Percentiles rank a stretch among this genome's conserved stretches.
Evolutionary conservation across 1,284 basidiomycete species (phyloP).

Genomic region (Psilocybe mexicana): DNA sequence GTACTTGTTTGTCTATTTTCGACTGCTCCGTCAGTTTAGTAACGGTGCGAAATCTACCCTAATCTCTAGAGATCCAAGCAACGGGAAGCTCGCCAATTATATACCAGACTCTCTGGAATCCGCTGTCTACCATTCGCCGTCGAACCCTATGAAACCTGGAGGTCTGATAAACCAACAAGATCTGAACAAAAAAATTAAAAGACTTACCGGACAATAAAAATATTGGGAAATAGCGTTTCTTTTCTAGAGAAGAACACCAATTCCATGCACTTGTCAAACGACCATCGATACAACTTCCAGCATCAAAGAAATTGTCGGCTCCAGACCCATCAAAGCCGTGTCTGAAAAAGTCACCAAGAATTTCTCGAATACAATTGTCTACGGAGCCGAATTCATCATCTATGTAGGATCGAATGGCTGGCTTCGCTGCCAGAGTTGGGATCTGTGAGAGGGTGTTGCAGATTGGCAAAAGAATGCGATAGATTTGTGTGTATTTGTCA

Average conservation of each 20-base stretch:
- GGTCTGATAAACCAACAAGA: slow-evolving; percentile 3
- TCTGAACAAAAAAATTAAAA: neutral
- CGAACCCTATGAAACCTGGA: slow-evolving; percentile 77
- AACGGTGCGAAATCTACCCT: neutral
- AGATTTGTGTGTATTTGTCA: slow-evolving; percentile 86
- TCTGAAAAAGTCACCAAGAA: slow-evolving; percentile 78
- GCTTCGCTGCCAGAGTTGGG: slow-evolving; percentile 59
- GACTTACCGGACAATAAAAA: slow-evolving; percentile 72
- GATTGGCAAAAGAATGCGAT: slow-evolving; percentile 81
- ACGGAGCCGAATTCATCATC: slow-evolving; percentile 76
- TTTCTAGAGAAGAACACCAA: slow-evolving; percentile 80
- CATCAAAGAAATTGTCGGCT: slow-evolving; percentile 79
- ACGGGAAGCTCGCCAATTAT: no score
- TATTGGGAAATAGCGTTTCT: slow-evolving; percentile 78
- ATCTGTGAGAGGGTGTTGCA: slow-evolving; percentile 77
- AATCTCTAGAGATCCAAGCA: neutral
- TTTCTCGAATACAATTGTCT: slow-evolving; percentile 66
- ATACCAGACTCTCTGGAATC: no score
- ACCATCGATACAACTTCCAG: slow-evolving; percentile 61
- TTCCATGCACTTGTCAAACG: slow-evolving; percentile 83
- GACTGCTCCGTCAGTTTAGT: neutral
- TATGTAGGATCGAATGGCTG: slow-evolving; percentile 72
- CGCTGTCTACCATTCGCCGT: slow-evolving; percentile 69
- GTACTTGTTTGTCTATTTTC: slow-evolving; percentile 7
- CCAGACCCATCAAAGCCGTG: slow-evolving; percentile 84